Percentiles rank a stretch among this genome's conserved stretches.
Evolutionary conservation across 345 rosid genomes (phyloP).

Genomic region (Gynandropsis gynandra): DNA sequence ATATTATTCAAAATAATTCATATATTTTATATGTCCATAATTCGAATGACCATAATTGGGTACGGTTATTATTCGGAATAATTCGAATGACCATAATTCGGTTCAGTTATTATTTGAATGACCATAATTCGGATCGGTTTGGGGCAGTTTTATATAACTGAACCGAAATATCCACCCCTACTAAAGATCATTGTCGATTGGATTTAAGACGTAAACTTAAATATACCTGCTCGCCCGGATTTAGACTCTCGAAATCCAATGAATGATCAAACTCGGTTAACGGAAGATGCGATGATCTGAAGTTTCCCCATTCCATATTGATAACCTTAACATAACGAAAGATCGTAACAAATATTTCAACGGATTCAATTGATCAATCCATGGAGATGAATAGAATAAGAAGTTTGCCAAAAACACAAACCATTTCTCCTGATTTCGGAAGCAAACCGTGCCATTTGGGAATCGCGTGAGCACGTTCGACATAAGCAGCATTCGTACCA

Average conservation of each 20-base stretch:
- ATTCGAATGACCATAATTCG: too few relatives aligned
- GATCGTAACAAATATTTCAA: background rate
- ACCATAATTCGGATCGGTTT: too few relatives aligned
- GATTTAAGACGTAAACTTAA: background rate
- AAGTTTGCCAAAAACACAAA: slow-evolving; percentile 18
- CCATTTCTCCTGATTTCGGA: slow-evolving; percentile 89
- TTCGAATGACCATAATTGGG: too few relatives aligned
- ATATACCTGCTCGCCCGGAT: slow-evolving; percentile 74
- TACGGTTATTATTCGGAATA: too few relatives aligned
- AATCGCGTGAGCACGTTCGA: slow-evolving; percentile 68
- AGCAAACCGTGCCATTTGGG: slow-evolving; percentile 82
- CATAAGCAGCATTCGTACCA: slow-evolving; percentile 88
- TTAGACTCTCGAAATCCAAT: slow-evolving; percentile 50
- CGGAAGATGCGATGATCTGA: slow-evolving; percentile 63
- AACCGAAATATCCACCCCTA: too few relatives aligned
- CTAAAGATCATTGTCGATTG: too few relatives aligned
- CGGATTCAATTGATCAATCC: too few relatives aligned
- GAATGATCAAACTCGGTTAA: slow-evolving; percentile 51
- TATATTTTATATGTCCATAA: too few relatives aligned
- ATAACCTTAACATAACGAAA: slow-evolving; percentile 40
- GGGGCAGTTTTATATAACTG: too few relatives aligned
- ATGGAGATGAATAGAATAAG: too few relatives aligned
- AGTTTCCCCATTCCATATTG: slow-evolving; percentile 83
- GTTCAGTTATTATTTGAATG: too few relatives aligned
- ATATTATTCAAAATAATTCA: too few relatives aligned